These are phyloP conservation scores for Emiliania huxleyi DNA, from an alignment of 78 protist genomes.

Conservation along the genomic window DNA sequence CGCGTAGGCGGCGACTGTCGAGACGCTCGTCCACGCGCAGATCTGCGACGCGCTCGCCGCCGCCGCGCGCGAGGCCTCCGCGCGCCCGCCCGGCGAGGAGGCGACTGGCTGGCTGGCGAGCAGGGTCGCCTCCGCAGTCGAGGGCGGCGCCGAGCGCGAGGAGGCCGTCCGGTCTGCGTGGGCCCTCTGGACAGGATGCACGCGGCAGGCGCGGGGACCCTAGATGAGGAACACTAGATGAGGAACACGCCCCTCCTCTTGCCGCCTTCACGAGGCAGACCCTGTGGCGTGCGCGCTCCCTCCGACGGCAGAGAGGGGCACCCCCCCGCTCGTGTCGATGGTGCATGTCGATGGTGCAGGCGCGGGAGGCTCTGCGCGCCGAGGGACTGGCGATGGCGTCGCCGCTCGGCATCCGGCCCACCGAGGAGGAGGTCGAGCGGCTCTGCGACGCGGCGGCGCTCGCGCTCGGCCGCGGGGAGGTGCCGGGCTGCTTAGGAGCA, in stretches of 20 bases:
- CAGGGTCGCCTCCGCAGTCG: background rate
- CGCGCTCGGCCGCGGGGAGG: background rate
- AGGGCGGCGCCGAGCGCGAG: background rate
- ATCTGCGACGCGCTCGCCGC: background rate
- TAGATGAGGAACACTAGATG: too few relatives aligned
- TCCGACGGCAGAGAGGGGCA: too few relatives aligned
- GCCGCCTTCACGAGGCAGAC: too few relatives aligned
- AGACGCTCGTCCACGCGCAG: background rate
- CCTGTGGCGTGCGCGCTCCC: too few relatives aligned
- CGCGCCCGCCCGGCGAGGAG: background rate
- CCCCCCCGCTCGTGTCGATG: too few relatives aligned
- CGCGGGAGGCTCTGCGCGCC: background rate
- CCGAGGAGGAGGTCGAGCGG: background rate
- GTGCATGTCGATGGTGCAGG: too few relatives aligned
- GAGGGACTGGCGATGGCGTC: background rate
- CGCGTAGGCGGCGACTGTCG: background rate
- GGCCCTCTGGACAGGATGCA: background rate
- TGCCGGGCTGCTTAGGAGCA: too few relatives aligned
- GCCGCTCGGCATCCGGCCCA: background rate
- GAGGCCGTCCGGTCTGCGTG: background rate
- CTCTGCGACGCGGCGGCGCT: background rate
- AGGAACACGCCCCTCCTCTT: too few relatives aligned
- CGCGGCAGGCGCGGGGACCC: background rate
- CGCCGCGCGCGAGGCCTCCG: background rate
- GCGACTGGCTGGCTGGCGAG: background rate